These are phyloP conservation scores for Neurospora sp. DNA, from an alignment of 2,329 filamentous ascomycete genomes.

Conservation along the genomic window DNA sequence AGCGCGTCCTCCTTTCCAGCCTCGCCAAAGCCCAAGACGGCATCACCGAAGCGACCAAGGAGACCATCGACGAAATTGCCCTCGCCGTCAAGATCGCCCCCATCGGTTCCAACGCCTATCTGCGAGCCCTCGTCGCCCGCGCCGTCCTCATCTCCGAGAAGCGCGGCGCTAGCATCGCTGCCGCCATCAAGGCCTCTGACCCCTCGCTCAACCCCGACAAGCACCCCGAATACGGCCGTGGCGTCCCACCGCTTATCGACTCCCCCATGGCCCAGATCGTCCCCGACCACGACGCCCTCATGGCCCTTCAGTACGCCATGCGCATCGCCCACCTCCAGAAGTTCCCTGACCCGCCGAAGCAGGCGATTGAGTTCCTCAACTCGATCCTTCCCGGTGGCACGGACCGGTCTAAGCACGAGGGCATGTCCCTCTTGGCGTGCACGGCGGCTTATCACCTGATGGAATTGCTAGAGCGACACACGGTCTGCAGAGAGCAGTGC, in stretches of 20 bases:
- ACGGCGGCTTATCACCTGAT: constrained; percentile 49
- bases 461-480: constrained; percentile 38
- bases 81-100: constrained; percentile 67
- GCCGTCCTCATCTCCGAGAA: constrained; percentile 45
- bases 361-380: constrained; percentile 38
- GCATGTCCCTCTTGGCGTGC: constrained; percentile 48
- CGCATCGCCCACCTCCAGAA: constrained; percentile 48
- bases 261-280: constrained; percentile 30
- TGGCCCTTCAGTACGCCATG: constrained; percentile 50
- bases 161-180: constrained; percentile 45
- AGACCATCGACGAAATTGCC: constrained; percentile 42
- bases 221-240: constrained; percentile 20
- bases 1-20: constrained; percentile 55
- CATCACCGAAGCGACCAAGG: constrained; percentile 30
- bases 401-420: constrained; percentile 14
- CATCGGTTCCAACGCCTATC: constrained; percentile 61
- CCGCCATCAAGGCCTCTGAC: constrained; percentile 42
- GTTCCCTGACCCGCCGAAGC: constrained; percentile 29
- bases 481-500: constrained; percentile 36
- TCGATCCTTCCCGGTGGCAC: constrained; percentile 34
- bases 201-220: constrained; percentile 27
- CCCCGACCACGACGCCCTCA: constrained; percentile 41
- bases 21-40: constrained; percentile 40
- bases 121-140: constrained; percentile 48
- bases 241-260: constrained; percentile 34